phyloP scores from a whole-genome alignment of 1,139 yeast genomes.

The Scheffersomyces segobiensis region DNA sequence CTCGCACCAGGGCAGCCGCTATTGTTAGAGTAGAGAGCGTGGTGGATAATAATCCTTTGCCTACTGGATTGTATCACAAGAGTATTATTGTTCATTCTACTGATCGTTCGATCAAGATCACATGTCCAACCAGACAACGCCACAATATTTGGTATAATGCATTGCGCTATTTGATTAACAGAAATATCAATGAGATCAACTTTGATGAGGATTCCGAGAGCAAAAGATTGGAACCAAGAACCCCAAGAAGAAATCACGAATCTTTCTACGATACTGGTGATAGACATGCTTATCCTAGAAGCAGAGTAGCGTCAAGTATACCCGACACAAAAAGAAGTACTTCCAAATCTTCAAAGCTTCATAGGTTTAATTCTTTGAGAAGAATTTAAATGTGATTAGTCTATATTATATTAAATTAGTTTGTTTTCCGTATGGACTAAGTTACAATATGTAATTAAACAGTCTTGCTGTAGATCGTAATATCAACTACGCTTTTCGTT shows the following conservation, averaged over 20 bases:
- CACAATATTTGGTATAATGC: conserved; percentile 94
- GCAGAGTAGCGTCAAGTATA: conserved; percentile 20
- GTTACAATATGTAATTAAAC: background rate
- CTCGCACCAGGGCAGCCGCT: conserved; percentile 78
- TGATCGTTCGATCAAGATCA: conserved; percentile 68
- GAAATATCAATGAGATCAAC: conserved; percentile 62
- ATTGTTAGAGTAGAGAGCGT: conserved; percentile 78
- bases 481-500: background rate
- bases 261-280: conserved; percentile 24
- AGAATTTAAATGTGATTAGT: background rate
- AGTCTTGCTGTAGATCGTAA: background rate
- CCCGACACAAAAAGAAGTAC: background rate
- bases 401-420: background rate
- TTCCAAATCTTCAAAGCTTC: background rate
- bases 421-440: background rate
- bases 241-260: conserved; percentile 4
- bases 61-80: conserved; percentile 87
- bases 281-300: conserved; percentile 34
- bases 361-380: background rate
- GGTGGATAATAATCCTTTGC: conserved; percentile 82
- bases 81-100: conserved; percentile 77
- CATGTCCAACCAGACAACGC: conserved; percentile 85
- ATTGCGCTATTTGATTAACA: conserved; percentile 69
- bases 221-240: conserved; percentile 3
- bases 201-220: conserved; percentile 31